Base-by-base conservation (phyloP, 768 basidiomycete genomes). In the Serendipita sp. region DNA sequence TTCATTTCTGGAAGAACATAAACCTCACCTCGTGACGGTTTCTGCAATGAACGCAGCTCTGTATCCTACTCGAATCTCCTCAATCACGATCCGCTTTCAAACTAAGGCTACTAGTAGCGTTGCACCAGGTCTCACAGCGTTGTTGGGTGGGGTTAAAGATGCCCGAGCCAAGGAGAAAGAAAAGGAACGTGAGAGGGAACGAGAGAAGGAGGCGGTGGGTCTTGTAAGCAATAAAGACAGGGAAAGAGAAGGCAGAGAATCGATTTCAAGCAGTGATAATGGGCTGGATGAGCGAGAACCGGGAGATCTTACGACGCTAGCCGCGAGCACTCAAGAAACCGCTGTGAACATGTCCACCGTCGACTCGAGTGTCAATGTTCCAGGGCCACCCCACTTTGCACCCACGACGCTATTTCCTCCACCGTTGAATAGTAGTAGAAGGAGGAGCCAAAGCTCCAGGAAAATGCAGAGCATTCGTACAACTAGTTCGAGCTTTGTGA, bases 381-480 rank as follows among this genome's bases (percentile, higher is more conserved):
- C 77, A 44, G 73, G 79, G n/a, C 66, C 74, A 23, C 68, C 78
- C 47, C 64, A 28, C n/a, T 58, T 18, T 47, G 74, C 71, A 67
- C 76, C 78, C 1, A 82, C 81, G 66, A 82, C 79, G 5, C 77
- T 88, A 1, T 91, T 91, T 72, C 82, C 83, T 2, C 78, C 76
- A n/a, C 71, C 74, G 11, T 75, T 81, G 46, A 65, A 71, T 1
- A 72, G 74, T 5, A 81, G 81, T 64, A 89, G 34, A 30, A 88
- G 78, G 86, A 85, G 76, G 83, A 85, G 67, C 71, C 76, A 28
- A 5, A 71, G 74, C 28, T 76, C 85, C 7, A 79, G 89, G 36
- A 91, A 92, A n/a, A 94, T 90, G 73, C 90, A 91, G 68, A 95
- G 88, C 70, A 85, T 96, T 68, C 81, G 88, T 64, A 91, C 91